Evolutionary conservation across 2,329 filamentous ascomycete genomes (phyloP), one percentile per base, ranked within the genome.

Genomic region (Dendryphion nanum): DNA sequence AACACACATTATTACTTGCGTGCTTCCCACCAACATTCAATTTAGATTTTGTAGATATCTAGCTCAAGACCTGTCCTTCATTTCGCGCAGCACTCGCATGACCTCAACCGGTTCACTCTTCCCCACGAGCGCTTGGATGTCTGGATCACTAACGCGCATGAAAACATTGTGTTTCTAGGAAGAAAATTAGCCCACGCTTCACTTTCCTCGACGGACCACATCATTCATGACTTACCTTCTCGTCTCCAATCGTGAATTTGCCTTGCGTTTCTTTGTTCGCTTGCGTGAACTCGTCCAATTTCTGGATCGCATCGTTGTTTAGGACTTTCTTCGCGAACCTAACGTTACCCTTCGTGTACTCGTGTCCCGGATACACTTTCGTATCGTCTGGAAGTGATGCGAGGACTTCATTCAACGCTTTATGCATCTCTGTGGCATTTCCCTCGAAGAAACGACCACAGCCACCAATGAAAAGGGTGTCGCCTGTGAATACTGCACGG

Each of bases 381-480:
- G 93, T 97, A 55, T 97, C 89, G 52, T 95, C 85, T 0, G 93
- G 91, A 39, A 98, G 71, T 5, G 79, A 70, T 2, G 80, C 87
- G 30, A 98, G 77, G 0, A 83, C 87, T 68, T 88, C 81, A 67
- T 98, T 98, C 56, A 98, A 68, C 0, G 93, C 91, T 53, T 81
- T 86, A 70, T 98, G 78, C 93, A 98, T 98, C 72, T 69, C 86
- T 41, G 79, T 77, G 1, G 89, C 82, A 7, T 76, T 89, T 14
- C 93, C 93, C 67, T 98, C 93, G 59, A 98, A 98, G 74, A 98
- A 98, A 40, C 85, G 83, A 24, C 93, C 93, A 61, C 93, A 98
- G 19, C 93, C 90, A 41, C 86, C 90, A 60, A 95, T 91, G 70
- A 98, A 98, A 24, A 98, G 73, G 0, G 93, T 98, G 63, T 98